Conservation (phyloP, 352 stramenopile species). For the Phytophthora pseudosyringae region DNA sequence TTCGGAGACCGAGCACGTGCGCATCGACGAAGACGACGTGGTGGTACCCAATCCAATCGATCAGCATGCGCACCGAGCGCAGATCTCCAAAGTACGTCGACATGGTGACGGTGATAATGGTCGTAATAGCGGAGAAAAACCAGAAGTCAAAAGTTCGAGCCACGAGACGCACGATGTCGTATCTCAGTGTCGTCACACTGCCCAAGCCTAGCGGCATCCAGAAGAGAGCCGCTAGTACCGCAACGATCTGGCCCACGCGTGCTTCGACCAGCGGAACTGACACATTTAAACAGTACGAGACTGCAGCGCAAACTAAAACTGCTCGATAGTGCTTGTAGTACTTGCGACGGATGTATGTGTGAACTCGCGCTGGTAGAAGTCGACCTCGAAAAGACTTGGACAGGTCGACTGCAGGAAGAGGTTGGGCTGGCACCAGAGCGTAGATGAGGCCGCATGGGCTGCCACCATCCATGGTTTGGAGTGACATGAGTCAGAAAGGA, state of each 20-base stretch:
- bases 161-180: conserved; percentile 43
- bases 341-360: conserved; percentile 21
- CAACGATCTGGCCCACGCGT: conserved; percentile 13
- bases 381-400: conserved; percentile 44
- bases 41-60: conserved; percentile 43
- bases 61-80: conserved; percentile 25
- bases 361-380: conserved; percentile 23
- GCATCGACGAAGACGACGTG: conserved; percentile 41
- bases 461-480: neutral
- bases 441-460: conserved; percentile 13
- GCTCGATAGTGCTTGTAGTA: conserved; percentile 35
- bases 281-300: conserved; percentile 32
- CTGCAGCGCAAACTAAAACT: conserved; percentile 22
- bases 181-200: conserved; percentile 40
- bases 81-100: conserved; percentile 39
- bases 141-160: conserved; percentile 49
- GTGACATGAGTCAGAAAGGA: neutral
- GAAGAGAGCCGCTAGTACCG: conserved; percentile 24
- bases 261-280: conserved; percentile 29
- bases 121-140: conserved; percentile 44
- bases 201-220: conserved; percentile 37
- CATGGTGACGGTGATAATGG: conserved; percentile 31
- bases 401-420: conserved; percentile 41
- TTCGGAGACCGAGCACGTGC: conserved; percentile 35
- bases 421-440: conserved; percentile 33